These are phyloP conservation scores for Samsoniella hepiali DNA, from an alignment of 2,329 filamentous ascomycete species.

Conservation along the genomic window DNA sequence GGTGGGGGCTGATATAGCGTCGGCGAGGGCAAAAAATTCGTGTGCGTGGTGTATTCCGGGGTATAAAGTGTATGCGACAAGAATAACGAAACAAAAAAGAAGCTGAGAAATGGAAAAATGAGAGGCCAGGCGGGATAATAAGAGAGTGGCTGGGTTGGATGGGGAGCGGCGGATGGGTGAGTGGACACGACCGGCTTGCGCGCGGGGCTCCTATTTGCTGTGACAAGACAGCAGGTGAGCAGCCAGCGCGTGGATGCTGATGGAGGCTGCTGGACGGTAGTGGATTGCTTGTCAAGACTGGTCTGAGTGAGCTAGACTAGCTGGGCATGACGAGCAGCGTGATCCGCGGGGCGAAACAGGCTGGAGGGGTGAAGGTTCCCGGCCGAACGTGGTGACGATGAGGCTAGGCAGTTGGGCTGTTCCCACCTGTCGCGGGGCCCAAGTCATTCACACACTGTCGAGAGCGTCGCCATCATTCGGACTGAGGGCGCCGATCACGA, in stretches of 20 bases:
- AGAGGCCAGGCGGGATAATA: background rate
- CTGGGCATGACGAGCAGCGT: background rate
- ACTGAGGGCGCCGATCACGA: constrained; percentile 4
- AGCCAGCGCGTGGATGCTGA: constrained; percentile 3
- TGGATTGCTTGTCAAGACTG: background rate
- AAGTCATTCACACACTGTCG: constrained; percentile 1
- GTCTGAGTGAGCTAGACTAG: background rate
- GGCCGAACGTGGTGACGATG: background rate
- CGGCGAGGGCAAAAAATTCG: background rate
- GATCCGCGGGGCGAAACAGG: constrained; percentile 3
- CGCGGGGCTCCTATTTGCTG: constrained; percentile 14
- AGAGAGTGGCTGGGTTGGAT: constrained; percentile 23
- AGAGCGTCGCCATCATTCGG: background rate
- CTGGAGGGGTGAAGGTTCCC: background rate
- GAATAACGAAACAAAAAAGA: constrained; percentile 2
- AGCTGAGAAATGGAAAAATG: background rate
- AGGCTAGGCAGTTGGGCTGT: background rate
- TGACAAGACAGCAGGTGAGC: constrained; percentile 11
- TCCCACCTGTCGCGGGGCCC: background rate
- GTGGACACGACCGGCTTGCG: constrained; percentile 21
- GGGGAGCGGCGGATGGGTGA: constrained; percentile 26
- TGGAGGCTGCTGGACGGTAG: constrained; percentile 5
- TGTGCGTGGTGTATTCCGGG: background rate
- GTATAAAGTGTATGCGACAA: background rate
- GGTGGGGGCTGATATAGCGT: background rate